Percentiles rank a stretch among this genome's conserved stretches.
Conservation (phyloP, 2,329 filamentous ascomycete genomes). For the Penicillium hordei region DNA sequence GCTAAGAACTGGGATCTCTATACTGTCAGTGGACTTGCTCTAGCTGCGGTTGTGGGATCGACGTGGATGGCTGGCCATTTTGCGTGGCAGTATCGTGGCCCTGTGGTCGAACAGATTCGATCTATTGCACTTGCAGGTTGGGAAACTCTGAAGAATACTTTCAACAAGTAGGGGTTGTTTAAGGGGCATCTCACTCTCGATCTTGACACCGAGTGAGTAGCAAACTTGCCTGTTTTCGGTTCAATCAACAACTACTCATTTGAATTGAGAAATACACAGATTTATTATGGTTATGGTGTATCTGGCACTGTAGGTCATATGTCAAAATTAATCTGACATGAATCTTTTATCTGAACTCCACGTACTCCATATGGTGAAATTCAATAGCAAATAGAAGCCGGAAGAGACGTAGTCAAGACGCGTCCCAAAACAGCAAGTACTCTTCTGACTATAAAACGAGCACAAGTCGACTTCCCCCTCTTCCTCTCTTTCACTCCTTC, state of each 20-base stretch:
- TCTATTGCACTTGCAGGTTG: not conserved
- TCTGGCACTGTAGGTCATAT: too few species aligned
- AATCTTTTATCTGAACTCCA: not conserved
- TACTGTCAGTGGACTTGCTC: not conserved
- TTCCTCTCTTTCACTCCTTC: not conserved
- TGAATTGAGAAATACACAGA: too few species aligned
- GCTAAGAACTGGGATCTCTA: not conserved
- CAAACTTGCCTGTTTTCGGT: not conserved
- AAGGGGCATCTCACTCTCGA: not conserved
- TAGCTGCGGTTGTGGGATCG: not conserved
- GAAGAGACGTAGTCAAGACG: not conserved
- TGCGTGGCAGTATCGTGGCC: not conserved
- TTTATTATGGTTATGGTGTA: too few species aligned
- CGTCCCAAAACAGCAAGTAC: not conserved
- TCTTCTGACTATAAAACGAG: not conserved
- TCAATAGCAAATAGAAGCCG: not conserved
- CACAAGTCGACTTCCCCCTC: not conserved
- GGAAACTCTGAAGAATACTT: not conserved
- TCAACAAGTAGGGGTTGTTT: not conserved
- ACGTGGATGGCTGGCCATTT: not conserved
- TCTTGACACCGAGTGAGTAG: not conserved
- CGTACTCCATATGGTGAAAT: not conserved
- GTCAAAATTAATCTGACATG: not conserved
- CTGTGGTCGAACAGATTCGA: not conserved
- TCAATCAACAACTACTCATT: not conserved